Conservation (phyloP, 225 moss, liverwort and hornwort genomes). For the Ulota crispa region DNA sequence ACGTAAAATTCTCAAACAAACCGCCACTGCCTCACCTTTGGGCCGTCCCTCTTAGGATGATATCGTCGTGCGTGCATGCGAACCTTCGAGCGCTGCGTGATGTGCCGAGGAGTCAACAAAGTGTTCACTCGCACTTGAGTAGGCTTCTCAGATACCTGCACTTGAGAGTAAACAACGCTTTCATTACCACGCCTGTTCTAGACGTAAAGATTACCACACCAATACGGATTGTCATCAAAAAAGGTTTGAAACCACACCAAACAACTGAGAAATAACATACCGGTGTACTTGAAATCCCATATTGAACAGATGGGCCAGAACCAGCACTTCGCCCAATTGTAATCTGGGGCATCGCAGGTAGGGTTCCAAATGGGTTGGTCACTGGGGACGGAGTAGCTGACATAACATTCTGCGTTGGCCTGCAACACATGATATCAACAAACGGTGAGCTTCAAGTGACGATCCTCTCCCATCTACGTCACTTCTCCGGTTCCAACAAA, state of each 20-base stretch:
- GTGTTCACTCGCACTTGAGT: constrained; percentile 81
- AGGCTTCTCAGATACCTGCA: constrained; percentile 91
- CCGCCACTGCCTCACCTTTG: constrained; percentile 23
- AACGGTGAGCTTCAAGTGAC: neutral
- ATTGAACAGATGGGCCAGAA: constrained; percentile 81
- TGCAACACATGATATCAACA: constrained; percentile 35
- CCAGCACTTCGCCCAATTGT: constrained; percentile 86
- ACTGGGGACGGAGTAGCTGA: constrained; percentile 59
- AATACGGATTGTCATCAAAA: neutral
- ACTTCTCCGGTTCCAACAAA: neutral
- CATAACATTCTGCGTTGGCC: constrained; percentile 65
- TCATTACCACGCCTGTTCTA: neutral
- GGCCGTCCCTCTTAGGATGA: constrained; percentile 84
- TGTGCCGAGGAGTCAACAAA: constrained; percentile 88
- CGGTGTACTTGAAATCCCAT: constrained; percentile 94
- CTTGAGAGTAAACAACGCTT: neutral
- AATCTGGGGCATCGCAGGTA: constrained; percentile 98
- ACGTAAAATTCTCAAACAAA: neutral
- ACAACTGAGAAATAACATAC: constrained; percentile 37
- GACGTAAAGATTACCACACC: neutral
- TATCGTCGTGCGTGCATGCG: constrained; percentile 98
- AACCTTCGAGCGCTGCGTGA: constrained; percentile 91
- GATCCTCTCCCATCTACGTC: neutral
- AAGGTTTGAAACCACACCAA: neutral
- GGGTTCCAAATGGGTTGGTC: constrained; percentile 85